Conservation (phyloP, 345 rosid species). For the Linum usitatissimum region DNA sequence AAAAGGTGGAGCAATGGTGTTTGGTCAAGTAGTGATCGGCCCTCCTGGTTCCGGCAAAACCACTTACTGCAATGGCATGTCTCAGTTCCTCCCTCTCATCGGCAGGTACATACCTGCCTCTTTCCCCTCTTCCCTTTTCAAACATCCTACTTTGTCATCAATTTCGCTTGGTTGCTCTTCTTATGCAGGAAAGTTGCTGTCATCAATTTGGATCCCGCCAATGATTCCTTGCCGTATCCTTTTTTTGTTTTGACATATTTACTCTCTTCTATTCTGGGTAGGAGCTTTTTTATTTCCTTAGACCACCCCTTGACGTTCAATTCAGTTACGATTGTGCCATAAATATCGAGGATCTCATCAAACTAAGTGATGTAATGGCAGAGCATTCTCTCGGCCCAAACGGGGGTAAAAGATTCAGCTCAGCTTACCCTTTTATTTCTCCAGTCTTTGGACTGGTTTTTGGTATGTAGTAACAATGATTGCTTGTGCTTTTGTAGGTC, state of each 20-base stretch:
- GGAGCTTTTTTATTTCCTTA: neutral
- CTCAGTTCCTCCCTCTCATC: constrained; percentile 77
- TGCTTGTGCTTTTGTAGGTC: constrained; percentile 35
- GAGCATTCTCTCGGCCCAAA: constrained; percentile 91
- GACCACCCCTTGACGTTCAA: constrained; percentile 33
- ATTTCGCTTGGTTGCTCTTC: no score
- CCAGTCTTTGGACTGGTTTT: neutral
- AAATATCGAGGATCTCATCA: constrained; percentile 74
- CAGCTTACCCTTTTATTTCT: neutral
- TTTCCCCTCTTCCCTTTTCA: neutral
- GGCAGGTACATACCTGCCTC: constrained; percentile 45
- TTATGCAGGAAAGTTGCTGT: constrained; percentile 74
- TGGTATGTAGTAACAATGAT: constrained; percentile 4
- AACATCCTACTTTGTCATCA: neutral
- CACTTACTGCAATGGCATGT: constrained; percentile 96
- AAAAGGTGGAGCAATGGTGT: constrained; percentile 40
- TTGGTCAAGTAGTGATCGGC: constrained; percentile 89
- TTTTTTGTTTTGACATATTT: neutral
- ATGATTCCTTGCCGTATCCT: constrained; percentile 82
- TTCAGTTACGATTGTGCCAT: constrained; percentile 72
- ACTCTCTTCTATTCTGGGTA: neutral
- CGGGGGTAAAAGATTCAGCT: constrained; percentile 44
- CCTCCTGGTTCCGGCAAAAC: constrained; percentile 99
- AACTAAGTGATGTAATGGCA: constrained; percentile 65
- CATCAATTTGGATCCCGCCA: constrained; percentile 92